Evolutionary conservation across 192 early-diverging fungal genomes (phyloP).

Genomic region (Entomortierella chlamydospora): DNA sequence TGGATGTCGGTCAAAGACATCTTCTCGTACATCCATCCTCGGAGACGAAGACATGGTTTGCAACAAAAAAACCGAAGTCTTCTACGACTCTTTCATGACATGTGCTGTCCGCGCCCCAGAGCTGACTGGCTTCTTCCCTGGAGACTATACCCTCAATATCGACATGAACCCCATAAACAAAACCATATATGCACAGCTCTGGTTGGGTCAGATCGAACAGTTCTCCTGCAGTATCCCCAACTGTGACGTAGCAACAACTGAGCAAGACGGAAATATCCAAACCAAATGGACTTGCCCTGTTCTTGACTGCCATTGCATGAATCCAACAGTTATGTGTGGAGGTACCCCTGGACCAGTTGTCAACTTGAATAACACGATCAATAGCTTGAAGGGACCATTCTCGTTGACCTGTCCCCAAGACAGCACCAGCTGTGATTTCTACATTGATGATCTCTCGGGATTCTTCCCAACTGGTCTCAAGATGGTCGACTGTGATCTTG

Average conservation of each 20-base stretch:
- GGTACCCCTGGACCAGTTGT: constrained; percentile 51
- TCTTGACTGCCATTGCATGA: constrained; percentile 60
- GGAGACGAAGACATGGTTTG: constrained; percentile 59
- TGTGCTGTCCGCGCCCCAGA: constrained; percentile 55
- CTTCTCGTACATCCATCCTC: constrained; percentile 30
- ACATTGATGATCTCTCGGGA: constrained; percentile 57
- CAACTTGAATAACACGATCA: constrained; percentile 50
- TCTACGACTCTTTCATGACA: constrained; percentile 45
- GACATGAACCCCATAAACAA: constrained; percentile 43
- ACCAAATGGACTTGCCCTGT: constrained; percentile 58
- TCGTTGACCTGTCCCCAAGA: constrained; percentile 58
- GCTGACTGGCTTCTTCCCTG: constrained; percentile 57
- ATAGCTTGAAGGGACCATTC: constrained; percentile 54
- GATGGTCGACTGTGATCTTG: constrained; percentile 61
- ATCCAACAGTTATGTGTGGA: constrained; percentile 64
- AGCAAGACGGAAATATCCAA: constrained; percentile 13
- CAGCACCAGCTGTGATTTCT: constrained; percentile 51
- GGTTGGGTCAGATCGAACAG: constrained; percentile 62
- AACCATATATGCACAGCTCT: constrained; percentile 51
- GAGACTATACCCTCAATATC: constrained; percentile 53
- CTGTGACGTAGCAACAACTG: constrained; percentile 53
- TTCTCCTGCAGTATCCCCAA: constrained; percentile 60
- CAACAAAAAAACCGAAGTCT: constrained; percentile 62
- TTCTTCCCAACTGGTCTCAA: constrained; percentile 66
- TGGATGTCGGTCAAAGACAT: constrained; percentile 47